Percentiles rank a stretch among this genome's conserved stretches.
phyloP scores from a whole-genome alignment of 257 asterid genomes.

The Fraxinus americana region DNA sequence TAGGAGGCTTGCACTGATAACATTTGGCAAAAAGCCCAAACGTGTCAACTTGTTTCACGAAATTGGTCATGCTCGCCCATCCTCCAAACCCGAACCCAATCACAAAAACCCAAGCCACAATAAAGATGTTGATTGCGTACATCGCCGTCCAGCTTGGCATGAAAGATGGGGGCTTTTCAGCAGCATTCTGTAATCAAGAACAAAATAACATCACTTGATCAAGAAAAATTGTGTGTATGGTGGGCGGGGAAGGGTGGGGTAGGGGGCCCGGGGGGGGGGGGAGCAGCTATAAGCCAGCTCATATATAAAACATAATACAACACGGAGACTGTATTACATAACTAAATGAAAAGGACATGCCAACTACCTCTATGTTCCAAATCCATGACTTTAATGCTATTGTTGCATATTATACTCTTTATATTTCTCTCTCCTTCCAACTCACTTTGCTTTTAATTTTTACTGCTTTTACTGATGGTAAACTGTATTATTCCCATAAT shows the following conservation, averaged over 20 bases:
- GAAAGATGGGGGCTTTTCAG: slow-evolving; percentile 89
- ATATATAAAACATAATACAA: slow-evolving; percentile 49
- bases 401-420: no score
- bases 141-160: slow-evolving; percentile 85
- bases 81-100: slow-evolving; percentile 98
- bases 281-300: slow-evolving; percentile 54
- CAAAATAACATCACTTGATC: background rate
- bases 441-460: background rate
- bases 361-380: slow-evolving; percentile 36
- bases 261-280: background rate
- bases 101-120: slow-evolving; percentile 68
- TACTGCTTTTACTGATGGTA: background rate
- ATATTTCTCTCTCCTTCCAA: slow-evolving; percentile 13
- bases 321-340: slow-evolving; percentile 44
- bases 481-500: background rate
- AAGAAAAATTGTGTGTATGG: background rate
- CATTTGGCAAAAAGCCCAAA: slow-evolving; percentile 95
- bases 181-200: slow-evolving; percentile 70
- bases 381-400: no score
- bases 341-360: slow-evolving; percentile 76
- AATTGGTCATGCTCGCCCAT: slow-evolving; percentile 93
- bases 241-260: background rate
- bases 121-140: slow-evolving; percentile 67
- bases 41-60: slow-evolving; percentile 71
- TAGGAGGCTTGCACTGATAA: slow-evolving; percentile 78